Percentiles rank a stretch among this genome's conserved stretches.
phyloP scores from a whole-genome alignment of 805 yeast genomes.

The Metschnikowia picachoensis region DNA sequence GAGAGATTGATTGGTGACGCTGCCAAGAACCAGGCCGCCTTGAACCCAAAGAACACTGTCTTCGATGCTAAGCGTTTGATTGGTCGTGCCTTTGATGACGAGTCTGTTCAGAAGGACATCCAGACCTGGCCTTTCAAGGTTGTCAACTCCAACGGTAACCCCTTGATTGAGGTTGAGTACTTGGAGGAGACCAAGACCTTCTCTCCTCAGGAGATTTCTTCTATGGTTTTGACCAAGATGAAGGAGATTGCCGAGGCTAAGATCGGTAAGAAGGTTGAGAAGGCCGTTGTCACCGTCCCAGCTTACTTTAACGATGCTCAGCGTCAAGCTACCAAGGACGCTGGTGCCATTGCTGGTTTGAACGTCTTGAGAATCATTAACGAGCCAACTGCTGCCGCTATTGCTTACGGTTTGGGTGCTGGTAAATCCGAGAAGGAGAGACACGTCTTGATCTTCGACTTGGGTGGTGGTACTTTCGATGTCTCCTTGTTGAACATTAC shows the following conservation, averaged over 20 bases:
- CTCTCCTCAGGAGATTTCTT: constrained; percentile 48
- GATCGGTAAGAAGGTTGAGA: constrained; percentile 72
- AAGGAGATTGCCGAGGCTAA: constrained; percentile 81
- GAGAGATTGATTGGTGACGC: constrained; percentile 52
- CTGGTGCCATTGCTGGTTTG: constrained; percentile 50
- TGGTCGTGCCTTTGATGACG: constrained; percentile 61
- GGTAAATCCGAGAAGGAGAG: constrained; percentile 41
- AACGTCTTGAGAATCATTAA: constrained; percentile 47
- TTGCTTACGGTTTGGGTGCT: constrained; percentile 28
- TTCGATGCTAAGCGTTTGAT: constrained; percentile 50
- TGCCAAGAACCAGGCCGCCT: constrained; percentile 49
- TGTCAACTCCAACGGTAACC: constrained; percentile 43
- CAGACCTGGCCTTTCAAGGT: constrained; percentile 48
- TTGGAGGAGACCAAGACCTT: constrained; percentile 45
- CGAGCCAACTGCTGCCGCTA: constrained; percentile 59
- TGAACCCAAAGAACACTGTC: constrained; percentile 48
- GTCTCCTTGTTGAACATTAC: constrained; percentile 87
- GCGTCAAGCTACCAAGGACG: constrained; percentile 51
- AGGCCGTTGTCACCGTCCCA: constrained; percentile 48
- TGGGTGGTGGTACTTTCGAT: constrained; percentile 99
- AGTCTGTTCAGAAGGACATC: constrained; percentile 55
- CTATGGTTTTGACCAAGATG: constrained; percentile 49
- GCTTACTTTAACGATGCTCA: constrained; percentile 50
- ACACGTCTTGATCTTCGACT: constrained; percentile 85
- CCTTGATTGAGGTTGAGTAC: constrained; percentile 45